A percentile compares a stretch with the other conserved stretches of the same genome.
These are phyloP conservation scores for Monosporascus ibericus DNA, from an alignment of 2,329 filamentous ascomycete species.

Conservation along the genomic window DNA sequence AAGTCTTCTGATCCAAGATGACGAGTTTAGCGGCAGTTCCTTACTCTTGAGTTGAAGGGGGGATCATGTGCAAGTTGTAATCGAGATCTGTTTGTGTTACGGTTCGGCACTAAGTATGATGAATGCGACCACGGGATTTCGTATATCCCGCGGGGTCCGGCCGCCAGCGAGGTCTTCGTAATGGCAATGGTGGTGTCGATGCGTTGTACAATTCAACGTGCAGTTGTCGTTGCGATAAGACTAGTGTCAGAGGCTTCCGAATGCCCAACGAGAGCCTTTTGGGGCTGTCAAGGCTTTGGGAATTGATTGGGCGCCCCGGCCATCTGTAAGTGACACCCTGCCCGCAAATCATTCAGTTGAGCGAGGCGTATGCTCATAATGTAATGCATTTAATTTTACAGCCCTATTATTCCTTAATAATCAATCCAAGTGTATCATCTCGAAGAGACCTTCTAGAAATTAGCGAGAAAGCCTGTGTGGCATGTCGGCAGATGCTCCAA, in stretches of 20 bases:
- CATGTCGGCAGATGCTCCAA: conserved; percentile 17
- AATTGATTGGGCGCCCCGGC: conserved; percentile 21
- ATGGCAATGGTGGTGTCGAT: conserved; percentile 32
- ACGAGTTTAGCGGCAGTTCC: conserved; percentile 4
- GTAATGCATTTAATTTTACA: not conserved
- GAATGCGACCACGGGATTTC: conserved; percentile 14
- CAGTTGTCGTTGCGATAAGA: conserved; percentile 24
- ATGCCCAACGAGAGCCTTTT: conserved; percentile 41
- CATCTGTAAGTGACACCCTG: conserved; percentile 18
- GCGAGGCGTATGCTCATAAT: conserved; percentile 17
- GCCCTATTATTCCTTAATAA: conserved; percentile 4
- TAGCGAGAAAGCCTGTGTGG: conserved; percentile 4
- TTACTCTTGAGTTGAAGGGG: conserved; percentile 5
- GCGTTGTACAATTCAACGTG: conserved; percentile 39
- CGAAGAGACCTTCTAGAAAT: conserved; percentile 1
- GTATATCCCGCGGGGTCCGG: conserved; percentile 21
- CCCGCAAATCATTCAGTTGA: conserved; percentile 20
- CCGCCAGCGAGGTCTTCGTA: conserved; percentile 12
- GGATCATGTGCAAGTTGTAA: conserved; percentile 11
- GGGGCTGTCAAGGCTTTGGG: conserved; percentile 28
- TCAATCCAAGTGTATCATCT: conserved; percentile 9
- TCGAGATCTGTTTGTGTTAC: conserved; percentile 17
- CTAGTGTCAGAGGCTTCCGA: conserved; percentile 39
- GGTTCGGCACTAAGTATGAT: conserved; percentile 13
- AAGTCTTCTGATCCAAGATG: conserved; percentile 6